Evolutionary conservation across 2,329 filamentous ascomycete species (phyloP).

Genomic region (Sporothrix luriei): DNA sequence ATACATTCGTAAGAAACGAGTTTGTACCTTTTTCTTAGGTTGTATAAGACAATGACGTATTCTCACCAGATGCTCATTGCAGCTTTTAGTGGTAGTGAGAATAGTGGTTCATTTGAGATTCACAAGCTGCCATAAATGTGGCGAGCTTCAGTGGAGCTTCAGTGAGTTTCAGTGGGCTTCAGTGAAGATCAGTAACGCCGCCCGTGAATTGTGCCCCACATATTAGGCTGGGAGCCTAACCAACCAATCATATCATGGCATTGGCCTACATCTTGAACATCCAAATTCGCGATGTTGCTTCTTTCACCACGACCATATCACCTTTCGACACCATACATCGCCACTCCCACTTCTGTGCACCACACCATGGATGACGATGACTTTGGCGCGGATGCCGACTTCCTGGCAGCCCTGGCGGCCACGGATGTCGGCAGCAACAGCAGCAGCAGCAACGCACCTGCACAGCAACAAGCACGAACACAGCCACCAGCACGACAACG

Average conservation of each 20-base stretch:
- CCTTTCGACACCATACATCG: not conserved
- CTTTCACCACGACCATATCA: not conserved
- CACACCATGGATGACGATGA: slow-evolving; percentile 52
- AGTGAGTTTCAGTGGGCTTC: not conserved
- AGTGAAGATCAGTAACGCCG: not conserved
- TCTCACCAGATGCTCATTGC: too few species aligned
- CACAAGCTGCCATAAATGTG: not conserved
- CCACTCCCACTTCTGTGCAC: not conserved
- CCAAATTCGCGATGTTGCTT: not conserved
- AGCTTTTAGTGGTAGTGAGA: not conserved
- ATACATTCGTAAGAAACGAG: too few species aligned
- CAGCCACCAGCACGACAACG: slow-evolving; percentile 41
- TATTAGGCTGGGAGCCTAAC: not conserved
- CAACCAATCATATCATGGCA: not conserved
- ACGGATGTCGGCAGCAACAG: slow-evolving; percentile 43
- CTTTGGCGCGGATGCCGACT: slow-evolving; percentile 60
- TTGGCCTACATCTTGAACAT: not conserved
- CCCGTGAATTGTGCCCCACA: not conserved
- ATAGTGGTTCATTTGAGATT: not conserved
- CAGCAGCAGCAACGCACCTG: not conserved
- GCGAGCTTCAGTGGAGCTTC: not conserved
- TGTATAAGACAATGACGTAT: too few species aligned
- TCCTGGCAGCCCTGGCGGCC: slow-evolving; percentile 59
- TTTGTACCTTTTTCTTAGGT: too few species aligned
- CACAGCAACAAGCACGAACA: slow-evolving; percentile 31